These are phyloP conservation scores for Botryotinia globosa DNA, from an alignment of 2,329 filamentous ascomycete species.

Conservation along the genomic window DNA sequence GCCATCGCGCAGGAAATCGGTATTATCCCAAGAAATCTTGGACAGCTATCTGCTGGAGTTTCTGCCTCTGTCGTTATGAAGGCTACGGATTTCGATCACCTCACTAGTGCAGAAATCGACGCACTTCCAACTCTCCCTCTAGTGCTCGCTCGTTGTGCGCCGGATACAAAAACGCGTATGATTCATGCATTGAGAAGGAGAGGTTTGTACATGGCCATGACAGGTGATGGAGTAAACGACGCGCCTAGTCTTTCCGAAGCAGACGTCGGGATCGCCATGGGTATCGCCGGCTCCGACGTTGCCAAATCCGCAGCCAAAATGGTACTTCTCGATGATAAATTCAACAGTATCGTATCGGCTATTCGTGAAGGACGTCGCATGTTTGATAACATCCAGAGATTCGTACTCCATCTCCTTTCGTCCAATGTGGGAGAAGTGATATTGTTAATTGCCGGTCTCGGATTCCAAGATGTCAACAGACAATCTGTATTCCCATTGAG, in stretches of 20 bases:
- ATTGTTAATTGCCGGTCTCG: conserved; percentile 55
- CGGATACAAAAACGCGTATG: conserved; percentile 76
- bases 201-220: conserved; percentile 58
- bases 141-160: conserved; percentile 73
- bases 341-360: conserved; percentile 51
- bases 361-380: conserved; percentile 52
- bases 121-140: conserved; percentile 63
- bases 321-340: conserved; percentile 54
- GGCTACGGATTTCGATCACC: conserved; percentile 61
- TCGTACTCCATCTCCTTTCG: conserved; percentile 54
- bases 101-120: conserved; percentile 69
- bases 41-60: conserved; percentile 17
- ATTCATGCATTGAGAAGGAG: conserved; percentile 69
- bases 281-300: conserved; percentile 57
- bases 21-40: conserved; percentile 28
- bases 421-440: conserved; percentile 57
- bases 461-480: conserved; percentile 51
- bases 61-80: conserved; percentile 57
- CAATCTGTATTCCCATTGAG: conserved; percentile 58
- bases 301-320: conserved; percentile 59
- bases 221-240: conserved; percentile 56
- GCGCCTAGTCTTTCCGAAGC: conserved; percentile 52
- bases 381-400: conserved; percentile 56
- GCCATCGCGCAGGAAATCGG: conserved; percentile 71
- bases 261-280: conserved; percentile 61